phyloP scores from a whole-genome alignment of 2,329 filamentous ascomycete species.

The Parafenestella ontariensis region DNA sequence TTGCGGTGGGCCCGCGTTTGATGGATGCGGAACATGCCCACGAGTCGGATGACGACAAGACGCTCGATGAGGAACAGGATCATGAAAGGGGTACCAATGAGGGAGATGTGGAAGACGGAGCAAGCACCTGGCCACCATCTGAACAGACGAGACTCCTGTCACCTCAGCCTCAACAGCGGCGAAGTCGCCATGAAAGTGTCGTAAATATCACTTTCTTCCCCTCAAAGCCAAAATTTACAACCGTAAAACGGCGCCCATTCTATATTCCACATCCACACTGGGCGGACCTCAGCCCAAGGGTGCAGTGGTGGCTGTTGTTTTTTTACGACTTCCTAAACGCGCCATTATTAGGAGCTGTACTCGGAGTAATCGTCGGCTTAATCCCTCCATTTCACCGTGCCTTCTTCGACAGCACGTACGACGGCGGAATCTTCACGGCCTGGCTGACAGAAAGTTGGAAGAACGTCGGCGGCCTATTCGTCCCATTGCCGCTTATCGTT shows the following conservation, averaged over 20 bases:
- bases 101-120: constrained; percentile 11
- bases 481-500: constrained; percentile 38
- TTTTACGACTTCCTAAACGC: constrained; percentile 44
- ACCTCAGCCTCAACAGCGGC: not conserved
- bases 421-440: constrained; percentile 38
- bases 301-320: constrained; percentile 40
- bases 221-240: constrained; percentile 34
- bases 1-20: constrained; percentile 66
- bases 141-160: constrained; percentile 26
- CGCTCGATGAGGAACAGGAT: constrained; percentile 6
- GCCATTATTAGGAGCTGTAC: constrained; percentile 34
- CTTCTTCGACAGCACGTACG: constrained; percentile 34
- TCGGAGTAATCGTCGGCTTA: constrained; percentile 38
- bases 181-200: constrained; percentile 23
- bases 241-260: constrained; percentile 28
- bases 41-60: constrained; percentile 30
- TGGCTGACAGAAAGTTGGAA: constrained; percentile 41
- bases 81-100: constrained; percentile 2
- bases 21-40: constrained; percentile 54
- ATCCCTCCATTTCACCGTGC: constrained; percentile 29
- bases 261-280: constrained; percentile 33
- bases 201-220: constrained; percentile 41
- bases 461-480: constrained; percentile 34
- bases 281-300: constrained; percentile 29
- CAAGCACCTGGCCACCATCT: constrained; percentile 1